Percentiles rank a stretch among this genome's conserved stretches.
phyloP scores from a whole-genome alignment of 306 rosid species.

The Dryas drummondii region DNA sequence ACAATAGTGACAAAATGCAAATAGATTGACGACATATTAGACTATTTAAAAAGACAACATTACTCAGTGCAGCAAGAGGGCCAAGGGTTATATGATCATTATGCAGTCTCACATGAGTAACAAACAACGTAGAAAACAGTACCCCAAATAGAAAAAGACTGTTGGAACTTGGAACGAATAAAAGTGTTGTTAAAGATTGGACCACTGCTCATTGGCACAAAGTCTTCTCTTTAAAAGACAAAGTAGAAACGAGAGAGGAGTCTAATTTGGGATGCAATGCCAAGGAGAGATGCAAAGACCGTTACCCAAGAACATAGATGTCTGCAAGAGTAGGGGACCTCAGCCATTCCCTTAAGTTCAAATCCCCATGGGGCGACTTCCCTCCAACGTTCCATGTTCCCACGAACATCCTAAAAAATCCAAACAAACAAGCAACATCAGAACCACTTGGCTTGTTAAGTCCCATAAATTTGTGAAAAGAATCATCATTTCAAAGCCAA shows the following conservation, averaged over 20 bases:
- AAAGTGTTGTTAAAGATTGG: neutral
- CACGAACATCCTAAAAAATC: constrained; percentile 56
- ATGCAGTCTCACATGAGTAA: no score
- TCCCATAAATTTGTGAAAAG: neutral
- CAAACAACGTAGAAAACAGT: neutral
- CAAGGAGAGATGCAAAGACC: neutral
- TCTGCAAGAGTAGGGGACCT: constrained; percentile 58
- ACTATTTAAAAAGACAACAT: no score
- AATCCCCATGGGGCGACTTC: constrained; percentile 60
- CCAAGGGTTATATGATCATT: no score
- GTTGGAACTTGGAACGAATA: neutral
- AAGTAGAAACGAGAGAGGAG: neutral
- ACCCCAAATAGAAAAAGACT: neutral
- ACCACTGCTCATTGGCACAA: neutral
- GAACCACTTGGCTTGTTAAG: neutral
- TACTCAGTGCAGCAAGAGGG: no score
- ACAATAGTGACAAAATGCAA: neutral
- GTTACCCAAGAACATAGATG: constrained; percentile 82
- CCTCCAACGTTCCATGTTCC: constrained; percentile 99
- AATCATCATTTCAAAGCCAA: neutral
- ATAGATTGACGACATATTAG: neutral
- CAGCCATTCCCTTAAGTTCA: constrained; percentile 76
- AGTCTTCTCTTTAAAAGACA: neutral
- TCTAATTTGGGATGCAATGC: neutral
- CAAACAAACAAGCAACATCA: neutral